These are phyloP conservation scores for Polyporus arcularius DNA, from an alignment of 768 basidiomycete species.

Conservation along the genomic window DNA sequence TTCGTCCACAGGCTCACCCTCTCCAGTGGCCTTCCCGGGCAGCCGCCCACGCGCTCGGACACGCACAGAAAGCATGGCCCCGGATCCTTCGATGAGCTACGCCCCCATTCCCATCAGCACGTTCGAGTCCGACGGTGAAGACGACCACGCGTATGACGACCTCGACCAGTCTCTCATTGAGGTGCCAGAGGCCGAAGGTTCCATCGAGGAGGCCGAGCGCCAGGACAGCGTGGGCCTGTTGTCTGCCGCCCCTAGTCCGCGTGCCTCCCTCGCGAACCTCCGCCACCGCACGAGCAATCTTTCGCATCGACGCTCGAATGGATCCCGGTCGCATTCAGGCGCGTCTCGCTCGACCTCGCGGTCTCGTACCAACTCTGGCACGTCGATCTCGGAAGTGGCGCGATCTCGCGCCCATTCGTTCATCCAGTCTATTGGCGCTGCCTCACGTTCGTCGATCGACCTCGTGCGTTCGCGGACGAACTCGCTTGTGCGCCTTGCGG, in stretches of 20 bases:
- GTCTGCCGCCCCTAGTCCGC: constrained; percentile 47
- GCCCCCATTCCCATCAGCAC: constrained; percentile 27
- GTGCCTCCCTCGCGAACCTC: constrained; percentile 46
- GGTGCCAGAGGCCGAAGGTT: constrained; percentile 50
- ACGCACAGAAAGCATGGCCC: constrained; percentile 28
- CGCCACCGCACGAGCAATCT: constrained; percentile 41
- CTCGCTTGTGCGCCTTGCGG: constrained; percentile 61
- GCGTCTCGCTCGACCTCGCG: constrained; percentile 40
- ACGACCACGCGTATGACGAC: constrained; percentile 31
- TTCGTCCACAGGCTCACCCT: constrained; percentile 37
- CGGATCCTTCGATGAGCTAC: constrained; percentile 26
- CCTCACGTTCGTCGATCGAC: constrained; percentile 62
- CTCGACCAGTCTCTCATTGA: constrained; percentile 35
- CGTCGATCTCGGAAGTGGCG: constrained; percentile 39
- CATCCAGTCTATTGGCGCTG: constrained; percentile 63
- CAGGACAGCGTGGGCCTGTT: constrained; percentile 64
- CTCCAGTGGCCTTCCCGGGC: constrained; percentile 36
- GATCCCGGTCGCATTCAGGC: constrained; percentile 45
- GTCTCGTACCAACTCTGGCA: constrained; percentile 30
- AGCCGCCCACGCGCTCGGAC: constrained; percentile 27
- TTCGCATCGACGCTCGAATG: constrained; percentile 37
- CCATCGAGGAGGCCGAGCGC: constrained; percentile 60
- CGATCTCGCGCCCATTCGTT: constrained; percentile 69
- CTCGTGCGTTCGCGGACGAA: constrained; percentile 60
- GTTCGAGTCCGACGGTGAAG: constrained; percentile 24